Evolutionary conservation across 805 yeast genomes (phyloP).

Genomic region (Tetrapisispora iriomotensis): DNA sequence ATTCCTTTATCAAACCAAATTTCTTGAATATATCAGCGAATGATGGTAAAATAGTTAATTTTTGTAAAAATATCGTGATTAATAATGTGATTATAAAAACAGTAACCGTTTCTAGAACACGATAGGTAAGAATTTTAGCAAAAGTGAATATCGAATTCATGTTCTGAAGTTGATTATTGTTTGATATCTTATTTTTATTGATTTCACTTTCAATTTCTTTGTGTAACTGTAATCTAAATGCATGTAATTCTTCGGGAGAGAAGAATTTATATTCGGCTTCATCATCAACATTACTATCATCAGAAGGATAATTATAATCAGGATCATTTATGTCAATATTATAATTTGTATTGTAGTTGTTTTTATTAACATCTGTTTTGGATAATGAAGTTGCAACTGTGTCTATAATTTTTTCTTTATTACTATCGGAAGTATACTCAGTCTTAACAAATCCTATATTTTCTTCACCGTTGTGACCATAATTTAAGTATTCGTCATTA

Average conservation of each 20-base stretch:
- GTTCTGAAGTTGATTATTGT: slow-evolving; percentile 9
- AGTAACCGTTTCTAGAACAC: slow-evolving; percentile 33
- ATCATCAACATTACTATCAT: background rate
- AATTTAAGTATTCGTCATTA: slow-evolving; percentile 1
- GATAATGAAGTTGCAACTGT: background rate
- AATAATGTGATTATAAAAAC: slow-evolving; percentile 25
- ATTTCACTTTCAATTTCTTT: slow-evolving; percentile 21
- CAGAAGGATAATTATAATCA: background rate
- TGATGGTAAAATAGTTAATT: slow-evolving; percentile 27
- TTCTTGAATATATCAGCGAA: slow-evolving; percentile 24
- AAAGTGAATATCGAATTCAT: no score
- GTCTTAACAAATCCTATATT: slow-evolving; percentile 3
- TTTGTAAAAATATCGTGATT: slow-evolving; percentile 23
- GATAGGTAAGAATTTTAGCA: slow-evolving; percentile 26
- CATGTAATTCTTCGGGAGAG: slow-evolving; percentile 20
- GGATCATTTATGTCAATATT: background rate
- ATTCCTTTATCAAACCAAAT: slow-evolving; percentile 27
- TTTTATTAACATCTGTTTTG: background rate
- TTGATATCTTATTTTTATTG: slow-evolving; percentile 4
- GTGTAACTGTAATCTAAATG: slow-evolving; percentile 17
- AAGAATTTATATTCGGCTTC: slow-evolving; percentile 14
- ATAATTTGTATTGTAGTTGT: background rate
- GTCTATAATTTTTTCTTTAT: background rate
- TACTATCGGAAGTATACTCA: background rate
- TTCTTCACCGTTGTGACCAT: background rate